phyloP scores from a whole-genome alignment of 352 stramenopile species.

The Phytopythium boreale region DNA sequence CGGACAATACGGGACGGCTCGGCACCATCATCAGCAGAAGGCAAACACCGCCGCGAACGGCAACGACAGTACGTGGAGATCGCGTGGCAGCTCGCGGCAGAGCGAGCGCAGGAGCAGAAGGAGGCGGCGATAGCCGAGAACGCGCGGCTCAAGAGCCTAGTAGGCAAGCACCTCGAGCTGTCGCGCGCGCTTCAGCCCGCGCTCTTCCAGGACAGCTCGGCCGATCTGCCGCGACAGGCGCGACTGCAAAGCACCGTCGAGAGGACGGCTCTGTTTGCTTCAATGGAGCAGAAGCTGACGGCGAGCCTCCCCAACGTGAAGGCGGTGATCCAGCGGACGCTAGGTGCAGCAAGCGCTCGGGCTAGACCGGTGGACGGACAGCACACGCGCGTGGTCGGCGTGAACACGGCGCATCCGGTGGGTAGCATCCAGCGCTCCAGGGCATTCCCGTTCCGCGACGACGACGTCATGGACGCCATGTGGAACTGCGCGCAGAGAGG shows the following conservation, averaged over 20 bases:
- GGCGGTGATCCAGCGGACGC: neutral
- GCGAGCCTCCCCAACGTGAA: neutral
- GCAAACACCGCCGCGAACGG: neutral
- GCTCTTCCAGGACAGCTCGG: neutral
- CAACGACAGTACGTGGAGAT: neutral
- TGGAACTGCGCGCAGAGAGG: neutral
- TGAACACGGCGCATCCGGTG: neutral
- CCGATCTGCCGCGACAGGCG: conserved; percentile 1
- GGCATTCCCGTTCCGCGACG: neutral
- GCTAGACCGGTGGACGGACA: neutral
- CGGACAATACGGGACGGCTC: neutral
- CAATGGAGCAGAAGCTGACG: conserved; percentile 1
- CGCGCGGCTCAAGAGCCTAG: neutral
- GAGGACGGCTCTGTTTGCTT: neutral
- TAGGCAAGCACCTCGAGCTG: neutral
- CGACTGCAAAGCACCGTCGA: neutral
- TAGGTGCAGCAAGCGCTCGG: neutral
- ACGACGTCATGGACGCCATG: neutral
- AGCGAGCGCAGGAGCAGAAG: neutral
- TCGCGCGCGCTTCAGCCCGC: neutral
- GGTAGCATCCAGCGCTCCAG: neutral
- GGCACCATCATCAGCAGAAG: neutral
- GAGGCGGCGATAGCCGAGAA: conserved; percentile 2
- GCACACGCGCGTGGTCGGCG: neutral
- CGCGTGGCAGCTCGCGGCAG: neutral